Evolutionary conservation across 495 filamentous ascomycete genomes (phyloP).

Genomic region (Aspergillus haitiensis): DNA sequence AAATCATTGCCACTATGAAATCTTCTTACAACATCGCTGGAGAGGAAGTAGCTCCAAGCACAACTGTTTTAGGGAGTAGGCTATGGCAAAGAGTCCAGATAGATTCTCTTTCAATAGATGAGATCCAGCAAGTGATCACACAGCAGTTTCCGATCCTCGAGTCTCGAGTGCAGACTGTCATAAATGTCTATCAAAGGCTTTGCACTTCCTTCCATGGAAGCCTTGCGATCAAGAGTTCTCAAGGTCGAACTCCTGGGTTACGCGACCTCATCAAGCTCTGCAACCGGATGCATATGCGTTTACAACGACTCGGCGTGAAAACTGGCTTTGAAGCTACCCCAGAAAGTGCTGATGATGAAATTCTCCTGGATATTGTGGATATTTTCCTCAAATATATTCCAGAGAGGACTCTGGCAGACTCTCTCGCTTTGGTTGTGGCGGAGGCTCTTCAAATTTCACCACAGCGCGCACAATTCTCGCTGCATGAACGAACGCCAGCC

Average conservation of each 20-base stretch:
- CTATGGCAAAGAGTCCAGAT: slow-evolving; percentile 78
- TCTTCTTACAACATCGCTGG: slow-evolving; percentile 71
- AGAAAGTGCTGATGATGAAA: slow-evolving; percentile 72
- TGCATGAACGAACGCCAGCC: slow-evolving; percentile 65
- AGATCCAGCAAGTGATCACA: slow-evolving; percentile 71
- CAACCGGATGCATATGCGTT: slow-evolving; percentile 62
- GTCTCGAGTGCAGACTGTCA: slow-evolving; percentile 66
- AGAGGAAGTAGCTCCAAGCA: slow-evolving; percentile 55
- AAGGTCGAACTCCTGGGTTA: slow-evolving; percentile 58
- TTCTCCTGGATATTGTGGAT: slow-evolving; percentile 88
- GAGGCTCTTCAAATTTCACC: slow-evolving; percentile 82
- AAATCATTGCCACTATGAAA: slow-evolving; percentile 86
- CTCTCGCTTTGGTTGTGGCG: slow-evolving; percentile 68
- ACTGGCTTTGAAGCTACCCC: slow-evolving; percentile 73
- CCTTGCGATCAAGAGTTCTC: slow-evolving; percentile 47
- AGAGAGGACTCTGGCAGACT: slow-evolving; percentile 57
- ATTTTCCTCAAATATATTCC: slow-evolving; percentile 80
- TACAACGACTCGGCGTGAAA: slow-evolving; percentile 59
- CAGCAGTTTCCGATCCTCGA: slow-evolving; percentile 67
- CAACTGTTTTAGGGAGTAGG: slow-evolving; percentile 70
- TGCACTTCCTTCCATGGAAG: slow-evolving; percentile 53
- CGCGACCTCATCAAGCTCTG: slow-evolving; percentile 92
- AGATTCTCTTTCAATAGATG: slow-evolving; percentile 62
- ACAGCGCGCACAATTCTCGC: slow-evolving; percentile 69
- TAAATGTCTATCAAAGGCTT: slow-evolving; percentile 72